phyloP scores from a whole-genome alignment of 768 basidiomycete species.

The Podaxis sp. region DNA sequence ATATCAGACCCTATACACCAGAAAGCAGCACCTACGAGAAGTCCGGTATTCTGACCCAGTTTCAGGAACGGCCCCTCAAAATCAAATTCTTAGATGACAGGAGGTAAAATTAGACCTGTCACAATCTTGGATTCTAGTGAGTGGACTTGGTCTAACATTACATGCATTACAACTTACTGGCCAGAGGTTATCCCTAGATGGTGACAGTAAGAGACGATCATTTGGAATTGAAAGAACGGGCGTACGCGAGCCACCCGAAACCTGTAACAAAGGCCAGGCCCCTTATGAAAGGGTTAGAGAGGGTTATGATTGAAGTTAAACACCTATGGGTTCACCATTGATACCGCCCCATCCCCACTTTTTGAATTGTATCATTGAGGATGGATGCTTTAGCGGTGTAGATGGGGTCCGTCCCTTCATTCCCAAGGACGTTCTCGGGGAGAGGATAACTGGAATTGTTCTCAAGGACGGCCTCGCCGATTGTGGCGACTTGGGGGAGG shows the following conservation, averaged over 20 bases:
- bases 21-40: constrained; percentile 67
- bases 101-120: constrained; percentile 51
- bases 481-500: not conserved
- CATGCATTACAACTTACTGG: constrained; percentile 18
- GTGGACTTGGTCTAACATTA: not conserved
- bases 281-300: constrained; percentile 18
- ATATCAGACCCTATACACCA: constrained; percentile 71
- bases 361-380: constrained; percentile 19
- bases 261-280: constrained; percentile 29
- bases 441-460: not conserved
- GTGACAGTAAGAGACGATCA: not conserved
- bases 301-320: not conserved
- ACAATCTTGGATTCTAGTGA: constrained; percentile 22
- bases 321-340: constrained; percentile 27
- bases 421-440: constrained; percentile 1
- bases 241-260: constrained; percentile 32
- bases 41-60: constrained; percentile 69
- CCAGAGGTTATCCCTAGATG: constrained; percentile 29
- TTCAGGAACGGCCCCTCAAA: constrained; percentile 63
- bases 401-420: constrained; percentile 6
- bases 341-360: constrained; percentile 28
- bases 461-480: not conserved
- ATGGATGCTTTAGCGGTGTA: constrained; percentile 16
- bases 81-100: constrained; percentile 65
- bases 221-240: not conserved